Evolutionary conservation across 257 asterid species (phyloP).

Genomic region (Cynanchum wilfordii): DNA sequence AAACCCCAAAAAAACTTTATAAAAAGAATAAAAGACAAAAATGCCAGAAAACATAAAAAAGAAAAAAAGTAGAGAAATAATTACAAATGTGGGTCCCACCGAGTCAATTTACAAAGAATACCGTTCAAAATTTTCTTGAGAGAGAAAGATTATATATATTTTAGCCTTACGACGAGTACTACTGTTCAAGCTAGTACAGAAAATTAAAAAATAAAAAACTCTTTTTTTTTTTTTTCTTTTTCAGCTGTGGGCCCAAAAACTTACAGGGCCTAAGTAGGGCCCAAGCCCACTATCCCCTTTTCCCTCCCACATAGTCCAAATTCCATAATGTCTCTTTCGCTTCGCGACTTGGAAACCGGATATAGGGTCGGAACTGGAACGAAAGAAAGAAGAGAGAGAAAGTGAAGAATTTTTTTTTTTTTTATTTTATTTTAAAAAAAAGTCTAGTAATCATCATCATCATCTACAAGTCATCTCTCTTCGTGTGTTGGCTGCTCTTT

Average conservation of each 20-base stretch:
- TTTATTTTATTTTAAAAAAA: too few species aligned
- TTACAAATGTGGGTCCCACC: conserved; percentile 5
- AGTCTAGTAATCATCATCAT: too few species aligned
- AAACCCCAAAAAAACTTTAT: neutral
- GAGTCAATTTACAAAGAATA: conserved; percentile 2
- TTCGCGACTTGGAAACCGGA: too few species aligned
- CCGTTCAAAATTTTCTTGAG: neutral
- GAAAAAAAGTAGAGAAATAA: conserved; percentile 19
- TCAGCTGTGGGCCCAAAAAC: neutral
- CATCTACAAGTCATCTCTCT: too few species aligned
- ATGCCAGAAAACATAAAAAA: conserved; percentile 1
- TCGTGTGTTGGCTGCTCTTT: too few species aligned
- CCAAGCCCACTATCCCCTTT: conserved; percentile 14
- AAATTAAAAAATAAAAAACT: too few species aligned
- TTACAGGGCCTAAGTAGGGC: neutral
- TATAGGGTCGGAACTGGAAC: too few species aligned
- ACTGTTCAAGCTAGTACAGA: too few species aligned
- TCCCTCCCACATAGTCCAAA: neutral
- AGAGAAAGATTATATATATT: neutral
- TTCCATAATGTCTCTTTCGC: conserved; percentile 3
- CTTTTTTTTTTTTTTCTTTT: too few species aligned
- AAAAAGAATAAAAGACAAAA: conserved; percentile 9
- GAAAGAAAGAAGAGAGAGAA: neutral
- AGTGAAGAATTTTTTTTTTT: too few species aligned
- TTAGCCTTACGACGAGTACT: too few species aligned